These are phyloP conservation scores for Backusella psychrophila DNA, from an alignment of 192 early-diverging fungal species.

Conservation along the genomic window DNA sequence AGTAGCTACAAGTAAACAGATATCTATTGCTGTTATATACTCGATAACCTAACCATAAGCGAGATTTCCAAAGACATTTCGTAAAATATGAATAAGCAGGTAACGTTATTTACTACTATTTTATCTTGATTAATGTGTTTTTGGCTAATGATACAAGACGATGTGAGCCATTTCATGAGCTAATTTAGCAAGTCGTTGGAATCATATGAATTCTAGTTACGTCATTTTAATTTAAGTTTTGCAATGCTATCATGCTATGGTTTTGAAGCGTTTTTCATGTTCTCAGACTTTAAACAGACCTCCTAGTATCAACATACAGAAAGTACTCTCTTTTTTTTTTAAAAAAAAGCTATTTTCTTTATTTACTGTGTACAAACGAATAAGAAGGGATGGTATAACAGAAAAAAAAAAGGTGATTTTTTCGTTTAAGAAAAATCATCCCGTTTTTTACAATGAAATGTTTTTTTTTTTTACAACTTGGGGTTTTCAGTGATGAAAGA, in stretches of 20 bases:
- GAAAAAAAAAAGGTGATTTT: neutral
- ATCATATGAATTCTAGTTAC: neutral
- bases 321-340: neutral
- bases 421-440: neutral
- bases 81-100: no score
- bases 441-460: neutral
- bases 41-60: no score
- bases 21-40: no score
- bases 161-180: no score
- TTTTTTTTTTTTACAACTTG: constrained; percentile 17
- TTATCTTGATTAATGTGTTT: no score
- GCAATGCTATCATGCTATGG: neutral
- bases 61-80: no score
- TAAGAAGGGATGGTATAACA: neutral
- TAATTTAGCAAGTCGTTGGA: no score
- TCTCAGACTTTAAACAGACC: constrained; percentile 48
- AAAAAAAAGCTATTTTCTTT: neutral
- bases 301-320: no score
- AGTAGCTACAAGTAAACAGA: no score
- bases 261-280: constrained; percentile 59
- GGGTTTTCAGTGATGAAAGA: constrained; percentile 24
- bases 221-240: neutral
- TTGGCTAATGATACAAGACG: no score
- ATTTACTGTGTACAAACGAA: constrained; percentile 1
- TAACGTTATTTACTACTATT: no score